Percentiles rank a stretch among this genome's conserved stretches.
Evolutionary conservation across 495 filamentous ascomycete genomes (phyloP).

Genomic region (Wilcoxina mikolae): DNA sequence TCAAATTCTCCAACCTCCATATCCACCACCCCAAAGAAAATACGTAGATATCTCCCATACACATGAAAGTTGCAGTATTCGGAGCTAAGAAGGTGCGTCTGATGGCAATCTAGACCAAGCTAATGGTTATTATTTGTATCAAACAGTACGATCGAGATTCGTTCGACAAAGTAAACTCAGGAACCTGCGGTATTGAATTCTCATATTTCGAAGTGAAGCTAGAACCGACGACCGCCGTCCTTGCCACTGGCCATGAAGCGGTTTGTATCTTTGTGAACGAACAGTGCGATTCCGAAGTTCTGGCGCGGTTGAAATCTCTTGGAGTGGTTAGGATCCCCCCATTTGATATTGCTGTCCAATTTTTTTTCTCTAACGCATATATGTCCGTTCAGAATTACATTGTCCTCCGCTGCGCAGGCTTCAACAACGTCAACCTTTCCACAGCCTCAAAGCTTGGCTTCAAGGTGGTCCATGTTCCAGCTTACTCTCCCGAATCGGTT

Average conservation of each 20-base stretch:
- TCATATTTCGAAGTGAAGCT: conserved; percentile 22
- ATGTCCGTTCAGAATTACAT: conserved; percentile 19
- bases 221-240: conserved; percentile 36
- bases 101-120: neutral
- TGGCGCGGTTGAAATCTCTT: conserved; percentile 34
- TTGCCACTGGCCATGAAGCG: conserved; percentile 41
- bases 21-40: neutral
- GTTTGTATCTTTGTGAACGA: conserved; percentile 65
- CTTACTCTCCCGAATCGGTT: conserved; percentile 57
- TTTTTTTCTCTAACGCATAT: neutral
- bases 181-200: conserved; percentile 12
- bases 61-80: conserved; percentile 27
- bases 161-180: conserved; percentile 15
- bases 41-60: neutral
- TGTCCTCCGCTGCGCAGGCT: conserved; percentile 52
- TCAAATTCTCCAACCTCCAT: neutral
- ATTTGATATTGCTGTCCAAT: neutral
- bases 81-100: conserved; percentile 26
- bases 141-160: conserved; percentile 25
- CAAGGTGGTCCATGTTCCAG: conserved; percentile 52
- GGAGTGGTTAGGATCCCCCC: conserved; percentile 31
- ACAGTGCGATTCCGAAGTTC: conserved; percentile 37
- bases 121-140: neutral
- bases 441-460: conserved; percentile 42
- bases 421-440: conserved; percentile 50